A percentile compares a stretch with the other conserved stretches of the same genome.
Evolutionary conservation across 2,329 filamentous ascomycete species (phyloP).

Genomic region (Escovopsis weberi): DNA sequence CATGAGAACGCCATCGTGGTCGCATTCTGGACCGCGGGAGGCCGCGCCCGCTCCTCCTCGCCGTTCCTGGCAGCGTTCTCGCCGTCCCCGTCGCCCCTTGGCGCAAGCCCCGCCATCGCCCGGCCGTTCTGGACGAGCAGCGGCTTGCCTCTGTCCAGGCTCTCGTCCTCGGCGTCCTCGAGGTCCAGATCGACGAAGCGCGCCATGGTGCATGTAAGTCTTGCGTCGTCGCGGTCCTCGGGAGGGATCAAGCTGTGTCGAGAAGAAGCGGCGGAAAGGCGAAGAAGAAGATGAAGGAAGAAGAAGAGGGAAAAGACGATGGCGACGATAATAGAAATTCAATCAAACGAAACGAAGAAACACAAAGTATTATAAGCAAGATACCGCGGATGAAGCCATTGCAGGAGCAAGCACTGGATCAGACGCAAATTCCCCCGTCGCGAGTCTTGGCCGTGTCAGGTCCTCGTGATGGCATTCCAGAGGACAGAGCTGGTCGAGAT

Average conservation of each 20-base stretch:
- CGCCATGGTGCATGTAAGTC: constrained; percentile 7
- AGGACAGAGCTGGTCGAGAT: too few species aligned
- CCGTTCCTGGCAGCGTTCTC: not conserved
- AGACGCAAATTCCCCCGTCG: too few species aligned
- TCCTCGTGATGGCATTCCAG: too few species aligned
- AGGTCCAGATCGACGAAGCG: constrained; percentile 11
- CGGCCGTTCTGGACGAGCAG: constrained; percentile 1
- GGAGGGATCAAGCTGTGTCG: not conserved
- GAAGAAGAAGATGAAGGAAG: not conserved
- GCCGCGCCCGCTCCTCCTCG: not conserved
- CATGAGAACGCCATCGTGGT: constrained; percentile 20
- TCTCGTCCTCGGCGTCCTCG: constrained; percentile 6
- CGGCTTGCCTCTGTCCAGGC: constrained; percentile 1
- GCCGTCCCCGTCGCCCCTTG: not conserved
- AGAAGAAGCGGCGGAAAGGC: not conserved
- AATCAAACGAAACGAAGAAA: not conserved
- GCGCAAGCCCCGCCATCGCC: not conserved
- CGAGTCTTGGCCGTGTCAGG: too few species aligned
- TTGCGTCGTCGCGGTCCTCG: not conserved
- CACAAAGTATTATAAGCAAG: constrained; percentile 2
- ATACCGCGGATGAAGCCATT: constrained; percentile 6
- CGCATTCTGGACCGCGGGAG: constrained; percentile 6
- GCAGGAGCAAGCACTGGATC: constrained; percentile 3
- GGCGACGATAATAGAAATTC: not conserved
- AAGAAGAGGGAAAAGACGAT: not conserved